Conservation (phyloP, 495 filamentous ascomycete species). For the Cladorrhinum samala region DNA sequence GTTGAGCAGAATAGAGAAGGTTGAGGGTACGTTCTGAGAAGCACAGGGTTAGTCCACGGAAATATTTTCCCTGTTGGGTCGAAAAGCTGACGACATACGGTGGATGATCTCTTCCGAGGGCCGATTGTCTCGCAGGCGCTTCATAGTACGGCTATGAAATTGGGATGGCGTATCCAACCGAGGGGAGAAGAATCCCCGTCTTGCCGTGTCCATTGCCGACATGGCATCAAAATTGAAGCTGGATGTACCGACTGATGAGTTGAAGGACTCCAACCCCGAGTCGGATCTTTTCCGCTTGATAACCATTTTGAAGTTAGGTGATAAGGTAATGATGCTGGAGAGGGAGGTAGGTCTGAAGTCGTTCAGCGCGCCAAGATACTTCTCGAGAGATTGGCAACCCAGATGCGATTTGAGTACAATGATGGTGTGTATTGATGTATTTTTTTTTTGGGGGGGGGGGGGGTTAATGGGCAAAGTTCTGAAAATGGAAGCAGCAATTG, state of each 20-base stretch:
- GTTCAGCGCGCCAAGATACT: too few relatives aligned
- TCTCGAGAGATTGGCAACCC: too few relatives aligned
- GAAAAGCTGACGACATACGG: constrained; percentile 41
- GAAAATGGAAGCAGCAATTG: too few relatives aligned
- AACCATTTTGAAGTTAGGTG: constrained; percentile 35
- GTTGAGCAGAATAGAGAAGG: constrained; percentile 43
- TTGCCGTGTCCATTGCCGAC: constrained; percentile 17
- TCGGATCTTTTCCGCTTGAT: constrained; percentile 49
- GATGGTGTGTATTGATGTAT: too few relatives aligned
- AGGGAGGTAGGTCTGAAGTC: background rate
- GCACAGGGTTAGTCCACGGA: background rate
- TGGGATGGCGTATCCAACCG: constrained; percentile 23
- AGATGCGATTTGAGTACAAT: too few relatives aligned
- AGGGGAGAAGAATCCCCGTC: constrained; percentile 18
- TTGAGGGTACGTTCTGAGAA: constrained; percentile 40
- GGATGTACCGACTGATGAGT: constrained; percentile 28
- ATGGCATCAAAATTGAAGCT: constrained; percentile 24
- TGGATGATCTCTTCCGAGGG: constrained; percentile 44
- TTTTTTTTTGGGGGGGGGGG: too few relatives aligned
- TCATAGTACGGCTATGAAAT: constrained; percentile 41
- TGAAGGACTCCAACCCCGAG: constrained; percentile 38
- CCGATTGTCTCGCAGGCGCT: constrained; percentile 44
- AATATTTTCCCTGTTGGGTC: too few relatives aligned
- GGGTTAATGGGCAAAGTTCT: too few relatives aligned
- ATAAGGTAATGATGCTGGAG: background rate